Evolutionary conservation across 805 yeast genomes (phyloP).

Genomic region (Hanseniaspora vineae): DNA sequence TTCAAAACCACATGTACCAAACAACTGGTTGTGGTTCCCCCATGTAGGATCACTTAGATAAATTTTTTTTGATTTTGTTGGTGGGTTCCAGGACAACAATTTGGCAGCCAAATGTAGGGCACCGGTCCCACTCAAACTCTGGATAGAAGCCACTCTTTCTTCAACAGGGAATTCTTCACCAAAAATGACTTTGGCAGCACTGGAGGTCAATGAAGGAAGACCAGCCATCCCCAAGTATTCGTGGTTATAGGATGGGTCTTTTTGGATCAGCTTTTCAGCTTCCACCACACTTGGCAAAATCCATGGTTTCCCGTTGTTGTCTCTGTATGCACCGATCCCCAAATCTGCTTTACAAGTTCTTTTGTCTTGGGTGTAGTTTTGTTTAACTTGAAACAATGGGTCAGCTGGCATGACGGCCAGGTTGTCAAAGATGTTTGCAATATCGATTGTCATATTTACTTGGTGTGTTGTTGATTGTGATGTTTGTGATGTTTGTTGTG

Average conservation of each 20-base stretch:
- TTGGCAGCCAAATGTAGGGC: conserved; percentile 82
- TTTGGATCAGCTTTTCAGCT: conserved; percentile 55
- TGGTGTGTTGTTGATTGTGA: conserved; percentile 1
- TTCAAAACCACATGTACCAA: conserved; percentile 52
- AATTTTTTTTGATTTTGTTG: conserved; percentile 29
- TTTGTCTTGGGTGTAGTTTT: conserved; percentile 45
- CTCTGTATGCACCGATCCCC: conserved; percentile 93
- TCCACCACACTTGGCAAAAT: conserved; percentile 61
- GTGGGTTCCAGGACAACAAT: conserved; percentile 13
- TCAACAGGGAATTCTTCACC: conserved; percentile 45
- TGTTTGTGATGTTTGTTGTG: no score
- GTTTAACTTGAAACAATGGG: conserved; percentile 73
- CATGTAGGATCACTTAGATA: conserved; percentile 89
- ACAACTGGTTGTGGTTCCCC: conserved; percentile 90
- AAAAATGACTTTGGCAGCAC: conserved; percentile 61
- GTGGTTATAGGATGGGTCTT: conserved; percentile 56
- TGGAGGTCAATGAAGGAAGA: conserved; percentile 47
- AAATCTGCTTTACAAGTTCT: conserved; percentile 65
- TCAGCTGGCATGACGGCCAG: conserved; percentile 68
- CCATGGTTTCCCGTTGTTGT: conserved; percentile 77
- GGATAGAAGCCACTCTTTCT: conserved; percentile 63
- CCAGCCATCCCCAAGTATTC: conserved; percentile 85
- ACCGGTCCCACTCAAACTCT: conserved; percentile 92
- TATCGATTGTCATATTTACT: conserved; percentile 19
- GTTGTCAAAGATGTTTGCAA: conserved; percentile 25